Evolutionary conservation across 805 yeast genomes (phyloP).

Genomic region (Candida koratica): DNA sequence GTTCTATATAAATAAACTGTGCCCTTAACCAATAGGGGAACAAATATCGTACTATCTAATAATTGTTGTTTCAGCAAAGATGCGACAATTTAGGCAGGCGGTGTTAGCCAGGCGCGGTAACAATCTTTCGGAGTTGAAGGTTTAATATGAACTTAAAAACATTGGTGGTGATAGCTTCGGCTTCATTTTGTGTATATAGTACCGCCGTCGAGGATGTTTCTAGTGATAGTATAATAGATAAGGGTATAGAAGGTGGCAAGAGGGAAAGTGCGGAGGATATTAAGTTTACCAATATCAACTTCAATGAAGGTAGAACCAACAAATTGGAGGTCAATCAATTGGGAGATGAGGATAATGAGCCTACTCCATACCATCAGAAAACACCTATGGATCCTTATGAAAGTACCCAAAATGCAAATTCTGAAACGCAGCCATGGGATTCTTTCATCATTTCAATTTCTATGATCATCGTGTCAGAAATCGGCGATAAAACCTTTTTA

Average conservation of each 20-base stretch:
- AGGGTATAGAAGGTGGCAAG: background rate
- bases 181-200: background rate
- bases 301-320: constrained; percentile 13
- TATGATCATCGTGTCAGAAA: constrained; percentile 93
- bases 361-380: constrained; percentile 22
- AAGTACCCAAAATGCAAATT: constrained; percentile 12
- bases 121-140: too few species aligned
- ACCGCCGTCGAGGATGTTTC: too few species aligned
- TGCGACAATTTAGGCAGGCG: too few species aligned
- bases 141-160: constrained; percentile 7
- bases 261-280: constrained; percentile 12
- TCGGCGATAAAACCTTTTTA: constrained; percentile 95
- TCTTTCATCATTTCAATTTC: constrained; percentile 77
- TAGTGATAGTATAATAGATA: background rate
- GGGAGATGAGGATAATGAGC: constrained; percentile 26
- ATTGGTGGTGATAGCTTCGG: constrained; percentile 1
- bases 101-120: background rate
- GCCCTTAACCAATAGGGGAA: too few species aligned
- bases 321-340: constrained; percentile 20
- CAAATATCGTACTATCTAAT: too few species aligned
- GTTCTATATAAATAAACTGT: too few species aligned
- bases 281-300: constrained; percentile 15
- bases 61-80: too few species aligned
- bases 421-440: constrained; percentile 24
- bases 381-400: constrained; percentile 20